A percentile compares a stretch with the other conserved stretches of the same genome.
These are phyloP conservation scores for Pilobolus umbonatus DNA, from an alignment of 192 early-diverging fungal genomes.

Conservation along the genomic window DNA sequence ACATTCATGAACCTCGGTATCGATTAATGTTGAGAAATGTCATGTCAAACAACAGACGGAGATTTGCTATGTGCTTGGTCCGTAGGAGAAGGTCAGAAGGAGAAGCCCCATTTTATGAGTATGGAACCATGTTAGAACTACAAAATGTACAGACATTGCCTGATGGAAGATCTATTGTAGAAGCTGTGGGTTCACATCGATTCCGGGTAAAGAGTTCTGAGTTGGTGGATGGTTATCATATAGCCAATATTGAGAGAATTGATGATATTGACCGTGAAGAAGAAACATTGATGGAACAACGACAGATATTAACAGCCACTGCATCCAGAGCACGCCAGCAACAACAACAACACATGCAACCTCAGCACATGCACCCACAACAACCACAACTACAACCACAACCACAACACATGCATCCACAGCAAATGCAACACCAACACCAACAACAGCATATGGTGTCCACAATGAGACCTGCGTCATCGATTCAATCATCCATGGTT, in stretches of 20 bases:
- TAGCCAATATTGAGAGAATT: conserved; percentile 42
- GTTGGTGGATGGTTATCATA: conserved; percentile 44
- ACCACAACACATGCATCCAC: background rate
- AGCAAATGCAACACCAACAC: background rate
- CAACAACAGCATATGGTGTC: background rate
- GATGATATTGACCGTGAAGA: conserved; percentile 40
- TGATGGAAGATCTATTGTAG: conserved; percentile 49
- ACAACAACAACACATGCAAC: background rate
- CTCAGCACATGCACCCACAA: background rate
- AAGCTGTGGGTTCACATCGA: conserved; percentile 44
- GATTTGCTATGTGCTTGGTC: conserved; percentile 52
- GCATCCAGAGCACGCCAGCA: conserved; percentile 6
- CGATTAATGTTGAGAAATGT: conserved; percentile 51
- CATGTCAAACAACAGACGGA: conserved; percentile 35
- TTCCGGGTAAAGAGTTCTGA: conserved; percentile 37
- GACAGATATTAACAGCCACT: conserved; percentile 6
- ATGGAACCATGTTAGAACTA: conserved; percentile 50
- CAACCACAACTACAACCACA: background rate
- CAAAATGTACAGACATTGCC: conserved; percentile 35
- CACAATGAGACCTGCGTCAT: background rate
- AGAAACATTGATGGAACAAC: conserved; percentile 5
- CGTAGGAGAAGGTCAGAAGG: conserved; percentile 5
- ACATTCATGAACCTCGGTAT: conserved; percentile 65
- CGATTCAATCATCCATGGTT: background rate
- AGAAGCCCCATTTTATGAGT: conserved; percentile 33